Base-by-base conservation (phyloP, 805 yeast species). In the Blastobotrys terrestris region DNA sequence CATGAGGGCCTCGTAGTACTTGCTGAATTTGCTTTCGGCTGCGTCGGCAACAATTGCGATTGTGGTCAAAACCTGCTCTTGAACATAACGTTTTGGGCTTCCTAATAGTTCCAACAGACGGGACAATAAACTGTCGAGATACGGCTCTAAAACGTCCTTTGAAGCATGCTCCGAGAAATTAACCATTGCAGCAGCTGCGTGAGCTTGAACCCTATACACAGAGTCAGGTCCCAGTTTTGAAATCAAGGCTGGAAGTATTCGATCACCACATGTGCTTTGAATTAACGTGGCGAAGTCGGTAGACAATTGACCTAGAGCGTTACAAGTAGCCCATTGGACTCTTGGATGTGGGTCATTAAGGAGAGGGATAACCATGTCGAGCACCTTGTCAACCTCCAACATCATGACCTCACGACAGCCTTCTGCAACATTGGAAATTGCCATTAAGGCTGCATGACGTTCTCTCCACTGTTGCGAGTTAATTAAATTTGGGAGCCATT, bases 11-110 rank as follows among this genome's bases (percentile, higher is more conserved):
- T 90, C 97, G 67, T 91, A 94, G 67, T 94, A 94, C 71, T 91
- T 92, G 61, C 82, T 77, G 66, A 94, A 94, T 64, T 85, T 86
- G 57, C 78, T 78, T 69, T 89, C 89, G 2, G 98, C 96, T 14
- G 97, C 95, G 70, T 92, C 98, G 1, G 99, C 99, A 59, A 92
- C 91, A 60, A 91, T 87, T 18, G 98, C 96, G 68, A 94, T 91
- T 0, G 98, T 94, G 8, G 98, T 91, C 53, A 94, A 77, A 14
- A 91, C 97, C 73, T 94, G 99, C 66, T 94, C 99, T 72, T 94
- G 98, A 46, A 94, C 97, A 63, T 90, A 94, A 59, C 90, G 79
- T 68, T 90, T 88, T 40, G 95, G 94, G 54, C 91, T 80, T 66
- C 87, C 90, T 53, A 94, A 76, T 21, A 92, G 73, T 0, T 80